Conservation (phyloP, 2,329 filamentous ascomycete species). For the Byssoonygena ceratinophila region DNA sequence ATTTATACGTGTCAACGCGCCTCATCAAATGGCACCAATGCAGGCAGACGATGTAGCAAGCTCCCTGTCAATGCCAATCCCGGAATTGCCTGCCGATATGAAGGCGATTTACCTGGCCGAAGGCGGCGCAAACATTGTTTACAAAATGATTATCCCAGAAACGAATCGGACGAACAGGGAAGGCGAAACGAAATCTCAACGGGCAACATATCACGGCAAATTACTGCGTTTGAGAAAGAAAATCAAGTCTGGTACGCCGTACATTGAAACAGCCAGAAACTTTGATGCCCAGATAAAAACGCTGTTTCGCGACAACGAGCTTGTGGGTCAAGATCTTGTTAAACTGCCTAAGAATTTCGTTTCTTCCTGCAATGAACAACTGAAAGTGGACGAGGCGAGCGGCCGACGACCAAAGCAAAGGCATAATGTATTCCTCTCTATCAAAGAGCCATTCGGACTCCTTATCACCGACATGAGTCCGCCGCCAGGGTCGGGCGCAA, state of each 20-base stretch:
- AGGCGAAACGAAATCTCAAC: constrained; percentile 2
- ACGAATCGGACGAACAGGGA: constrained; percentile 17
- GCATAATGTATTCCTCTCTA: constrained; percentile 42
- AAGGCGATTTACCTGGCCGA: constrained; percentile 47
- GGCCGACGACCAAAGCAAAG: constrained; percentile 41
- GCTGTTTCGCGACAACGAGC: constrained; percentile 45
- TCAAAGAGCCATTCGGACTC: constrained; percentile 52
- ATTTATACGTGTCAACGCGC: too few species aligned
- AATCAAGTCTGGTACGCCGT: constrained; percentile 42
- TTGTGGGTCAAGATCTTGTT: constrained; percentile 49
- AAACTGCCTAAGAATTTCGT: constrained; percentile 37
- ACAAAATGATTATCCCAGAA: constrained; percentile 44
- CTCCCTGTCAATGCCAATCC: constrained; percentile 3
- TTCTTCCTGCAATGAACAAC: constrained; percentile 44
- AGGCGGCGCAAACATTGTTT: constrained; percentile 68
- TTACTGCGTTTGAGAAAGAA: constrained; percentile 54
- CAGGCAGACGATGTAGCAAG: background rate
- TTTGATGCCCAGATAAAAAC: constrained; percentile 40
- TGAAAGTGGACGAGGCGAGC: constrained; percentile 41
- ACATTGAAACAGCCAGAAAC: constrained; percentile 37
- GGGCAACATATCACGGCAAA: constrained; percentile 31
- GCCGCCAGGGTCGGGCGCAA: constrained; percentile 24
- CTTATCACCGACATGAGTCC: constrained; percentile 64
- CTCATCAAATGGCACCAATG: constrained; percentile 3
- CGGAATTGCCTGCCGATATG: constrained; percentile 29